Evolutionary conservation across 1,284 basidiomycete species (phyloP), one percentile per base, ranked within the genome.

Genomic region (Melampsora larici-populina): DNA sequence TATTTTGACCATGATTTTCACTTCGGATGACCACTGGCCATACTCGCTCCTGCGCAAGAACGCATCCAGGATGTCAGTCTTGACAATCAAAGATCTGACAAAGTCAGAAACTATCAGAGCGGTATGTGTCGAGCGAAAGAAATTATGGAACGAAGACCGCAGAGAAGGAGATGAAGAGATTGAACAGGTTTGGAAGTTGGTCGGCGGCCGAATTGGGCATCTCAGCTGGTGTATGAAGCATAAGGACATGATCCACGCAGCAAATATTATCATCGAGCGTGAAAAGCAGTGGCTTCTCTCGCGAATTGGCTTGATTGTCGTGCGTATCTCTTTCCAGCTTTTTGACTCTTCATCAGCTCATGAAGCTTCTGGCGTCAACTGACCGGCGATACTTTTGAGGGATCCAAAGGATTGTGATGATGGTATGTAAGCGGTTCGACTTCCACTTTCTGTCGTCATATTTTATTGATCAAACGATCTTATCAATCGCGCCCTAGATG

Each of bases 11-110:
- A 63, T 78, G 29, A 65, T 78, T 18, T 78, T 78, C 51, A 69
- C 55, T 55, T 78, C 75, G n/a, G 75, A 78, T 49, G 75, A 78
- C 60, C 75, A 70, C 62, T 78, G 75, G 75, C 75, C 75, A 33
- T 78, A 78, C 31, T 40, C 58, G 0, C 40, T 21, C 29, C 18
- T 78, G 46, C 67, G 68, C 24, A 78, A 70, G 29, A 70, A 70
- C 17, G 75, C 67, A 1, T 70, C 75, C 21, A 24, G 75, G 48
- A 78, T 78, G 75, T 70, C 66, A 48, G 62, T 70, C 2, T 26
- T 78, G 62, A 70, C 68, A 13, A 62, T 78, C 24, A 78, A 65
- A 49, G 75, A 78, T 36, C 48, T 78, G 8, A 70, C 66, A 11
- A 70, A 65, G 40, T 26, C 58, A 15, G 75, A 78, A 62, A 58